Evolutionary conservation across 768 basidiomycete species (phyloP).

Genomic region (Mycena amicta): DNA sequence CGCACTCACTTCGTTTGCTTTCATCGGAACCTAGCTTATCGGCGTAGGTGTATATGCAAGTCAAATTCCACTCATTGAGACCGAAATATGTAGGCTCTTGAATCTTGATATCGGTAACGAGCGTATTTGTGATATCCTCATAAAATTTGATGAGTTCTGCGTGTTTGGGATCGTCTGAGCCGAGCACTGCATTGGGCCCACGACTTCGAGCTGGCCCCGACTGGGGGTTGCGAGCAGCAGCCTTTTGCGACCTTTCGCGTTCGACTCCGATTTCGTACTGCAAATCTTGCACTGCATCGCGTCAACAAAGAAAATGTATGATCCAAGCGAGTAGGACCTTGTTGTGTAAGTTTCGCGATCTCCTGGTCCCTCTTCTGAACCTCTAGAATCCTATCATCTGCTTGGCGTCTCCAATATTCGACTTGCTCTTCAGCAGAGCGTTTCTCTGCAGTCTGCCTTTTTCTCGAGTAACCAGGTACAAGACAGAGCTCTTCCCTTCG

Average conservation of each 20-base stretch:
- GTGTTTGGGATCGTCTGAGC: constrained; percentile 59
- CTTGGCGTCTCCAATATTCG: constrained; percentile 40
- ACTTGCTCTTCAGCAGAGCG: constrained; percentile 52
- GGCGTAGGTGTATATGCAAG: constrained; percentile 67
- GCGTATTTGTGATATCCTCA: constrained; percentile 83
- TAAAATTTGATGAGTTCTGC: constrained; percentile 71
- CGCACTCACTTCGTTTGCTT: constrained; percentile 42
- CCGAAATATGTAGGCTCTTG: constrained; percentile 38
- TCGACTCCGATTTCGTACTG: constrained; percentile 62
- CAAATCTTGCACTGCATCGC: constrained; percentile 49
- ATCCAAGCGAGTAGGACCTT: constrained; percentile 38
- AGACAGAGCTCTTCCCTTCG: constrained; percentile 49
- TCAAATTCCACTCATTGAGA: constrained; percentile 62
- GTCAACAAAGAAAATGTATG: background rate
- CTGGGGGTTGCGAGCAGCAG: constrained; percentile 35
- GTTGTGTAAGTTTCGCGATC: constrained; percentile 49
- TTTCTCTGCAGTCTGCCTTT: constrained; percentile 73
- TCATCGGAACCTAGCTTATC: constrained; percentile 33
- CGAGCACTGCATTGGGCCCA: constrained; percentile 34
- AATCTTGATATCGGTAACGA: constrained; percentile 63
- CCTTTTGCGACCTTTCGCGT: constrained; percentile 53
- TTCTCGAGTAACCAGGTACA: constrained; percentile 74
- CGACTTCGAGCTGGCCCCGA: constrained; percentile 37
- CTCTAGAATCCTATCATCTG: constrained; percentile 45
- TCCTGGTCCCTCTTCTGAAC: constrained; percentile 48